phyloP scores from a whole-genome alignment of 768 basidiomycete genomes.

The Gloeophyllum trabeum region DNA sequence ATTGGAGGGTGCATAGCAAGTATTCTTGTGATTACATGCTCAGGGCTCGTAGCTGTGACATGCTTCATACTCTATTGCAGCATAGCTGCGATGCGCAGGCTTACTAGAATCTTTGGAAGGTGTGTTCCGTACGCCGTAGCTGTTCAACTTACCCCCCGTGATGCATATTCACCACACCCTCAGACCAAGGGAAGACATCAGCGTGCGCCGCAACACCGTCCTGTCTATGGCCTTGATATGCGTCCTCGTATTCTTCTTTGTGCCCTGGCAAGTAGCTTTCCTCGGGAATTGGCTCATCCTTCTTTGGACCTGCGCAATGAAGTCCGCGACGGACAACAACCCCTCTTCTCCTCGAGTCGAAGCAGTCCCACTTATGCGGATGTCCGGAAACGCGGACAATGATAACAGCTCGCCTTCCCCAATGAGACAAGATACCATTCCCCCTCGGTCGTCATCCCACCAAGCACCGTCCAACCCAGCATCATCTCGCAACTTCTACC shows the following conservation, averaged over 20 bases:
- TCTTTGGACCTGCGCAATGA: slow-evolving; percentile 46
- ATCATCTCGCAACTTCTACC: slow-evolving; percentile 29
- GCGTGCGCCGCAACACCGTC: slow-evolving; percentile 35
- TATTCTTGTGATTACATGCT: too few relatives aligned
- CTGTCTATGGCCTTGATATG: slow-evolving; percentile 52
- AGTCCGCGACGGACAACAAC: slow-evolving; percentile 4
- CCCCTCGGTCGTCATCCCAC: background rate
- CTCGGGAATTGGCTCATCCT: slow-evolving; percentile 78
- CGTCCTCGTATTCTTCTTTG: slow-evolving; percentile 53
- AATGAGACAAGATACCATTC: background rate
- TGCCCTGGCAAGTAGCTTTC: slow-evolving; percentile 93
- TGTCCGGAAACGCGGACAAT: background rate
- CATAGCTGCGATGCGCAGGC: slow-evolving; percentile 32
- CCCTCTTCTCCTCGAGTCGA: slow-evolving; percentile 1
- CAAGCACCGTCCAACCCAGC: slow-evolving; percentile 2
- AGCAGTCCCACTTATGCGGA: slow-evolving; percentile 1
- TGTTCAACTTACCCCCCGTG: background rate
- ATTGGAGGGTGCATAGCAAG: too few relatives aligned
- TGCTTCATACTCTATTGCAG: slow-evolving; percentile 42
- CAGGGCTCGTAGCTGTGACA: slow-evolving; percentile 51
- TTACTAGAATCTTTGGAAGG: slow-evolving; percentile 14
- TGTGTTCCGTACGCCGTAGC: slow-evolving; percentile 5
- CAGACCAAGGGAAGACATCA: slow-evolving; percentile 15
- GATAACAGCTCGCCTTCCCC: background rate
- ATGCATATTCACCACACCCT: background rate